Percentiles rank a stretch among this genome's conserved stretches.
Evolutionary conservation across 208 protist species (phyloP).

Genomic region (Phytomonas francai): DNA sequence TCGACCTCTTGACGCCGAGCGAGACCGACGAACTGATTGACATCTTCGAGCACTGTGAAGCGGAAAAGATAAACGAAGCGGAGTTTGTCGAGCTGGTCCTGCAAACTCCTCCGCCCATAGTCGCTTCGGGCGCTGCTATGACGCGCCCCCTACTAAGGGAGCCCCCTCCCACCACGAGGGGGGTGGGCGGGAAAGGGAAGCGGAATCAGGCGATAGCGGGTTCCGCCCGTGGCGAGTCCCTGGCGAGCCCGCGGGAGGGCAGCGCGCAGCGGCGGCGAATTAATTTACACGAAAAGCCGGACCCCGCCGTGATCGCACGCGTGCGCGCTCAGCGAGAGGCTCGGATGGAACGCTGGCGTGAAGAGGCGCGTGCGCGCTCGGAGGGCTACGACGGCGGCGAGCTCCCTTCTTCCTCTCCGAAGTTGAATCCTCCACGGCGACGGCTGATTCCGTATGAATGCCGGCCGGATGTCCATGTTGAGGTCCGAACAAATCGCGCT

Average conservation of each 20-base stretch:
- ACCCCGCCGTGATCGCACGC: slow-evolving; percentile 16
- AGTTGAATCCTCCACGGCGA: slow-evolving; percentile 43
- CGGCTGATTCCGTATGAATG: slow-evolving; percentile 72
- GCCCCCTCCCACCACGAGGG: too few species aligned
- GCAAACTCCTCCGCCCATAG: too few species aligned
- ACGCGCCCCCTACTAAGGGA: too few species aligned
- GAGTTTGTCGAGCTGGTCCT: slow-evolving; percentile 42
- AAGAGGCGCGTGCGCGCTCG: slow-evolving; percentile 23
- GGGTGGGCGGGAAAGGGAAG: too few species aligned
- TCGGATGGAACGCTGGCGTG: slow-evolving; percentile 23
- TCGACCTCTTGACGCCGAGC: slow-evolving; percentile 41
- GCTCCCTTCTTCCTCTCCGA: slow-evolving; percentile 19
- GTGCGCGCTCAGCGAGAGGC: slow-evolving; percentile 28
- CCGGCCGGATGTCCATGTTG: slow-evolving; percentile 46
- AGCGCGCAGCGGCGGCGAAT: slow-evolving; percentile 2
- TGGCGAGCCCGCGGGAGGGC: slow-evolving; percentile 14
- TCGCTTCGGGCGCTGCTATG: too few species aligned
- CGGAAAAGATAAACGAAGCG: slow-evolving; percentile 21
- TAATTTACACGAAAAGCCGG: too few species aligned
- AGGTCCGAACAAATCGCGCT: slow-evolving; percentile 42
- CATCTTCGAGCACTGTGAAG: slow-evolving; percentile 31
- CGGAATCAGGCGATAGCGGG: too few species aligned
- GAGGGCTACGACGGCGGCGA: slow-evolving; percentile 22
- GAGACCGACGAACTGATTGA: slow-evolving; percentile 56
- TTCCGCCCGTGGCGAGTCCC: too few species aligned